phyloP scores from a whole-genome alignment of 768 basidiomycete genomes.

The Multifurca ochricompacta region DNA sequence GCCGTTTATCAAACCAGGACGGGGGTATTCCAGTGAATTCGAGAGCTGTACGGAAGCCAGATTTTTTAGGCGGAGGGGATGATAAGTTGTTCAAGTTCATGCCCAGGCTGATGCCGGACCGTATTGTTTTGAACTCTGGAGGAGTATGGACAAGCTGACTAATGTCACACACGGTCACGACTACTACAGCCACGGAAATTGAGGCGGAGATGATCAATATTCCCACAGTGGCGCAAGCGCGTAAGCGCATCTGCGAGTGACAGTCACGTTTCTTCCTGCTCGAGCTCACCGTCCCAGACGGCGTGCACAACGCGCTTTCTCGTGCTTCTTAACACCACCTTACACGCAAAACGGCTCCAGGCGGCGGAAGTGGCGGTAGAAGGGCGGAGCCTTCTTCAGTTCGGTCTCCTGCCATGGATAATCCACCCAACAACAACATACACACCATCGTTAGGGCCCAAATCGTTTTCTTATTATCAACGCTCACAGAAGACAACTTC shows the following conservation, averaged over 20 bases:
- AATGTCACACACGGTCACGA: no score
- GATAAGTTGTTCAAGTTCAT: constrained; percentile 1
- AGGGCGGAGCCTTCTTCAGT: constrained; percentile 31
- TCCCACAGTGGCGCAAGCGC: constrained; percentile 7
- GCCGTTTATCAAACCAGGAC: constrained; percentile 78
- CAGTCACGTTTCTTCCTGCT: constrained; percentile 11
- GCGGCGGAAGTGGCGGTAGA: constrained; percentile 31
- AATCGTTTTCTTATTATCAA: constrained; percentile 95
- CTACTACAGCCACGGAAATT: constrained; percentile 4
- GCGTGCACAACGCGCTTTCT: constrained; percentile 20
- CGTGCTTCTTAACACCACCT: constrained; percentile 11
- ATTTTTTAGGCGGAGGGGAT: constrained; percentile 26
- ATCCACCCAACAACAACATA: constrained; percentile 75
- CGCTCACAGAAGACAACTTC: constrained; percentile 95
- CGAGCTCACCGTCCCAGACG: constrained; percentile 22
- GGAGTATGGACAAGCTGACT: no score
- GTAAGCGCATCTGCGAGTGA: constrained; percentile 4
- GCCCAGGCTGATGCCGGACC: no score
- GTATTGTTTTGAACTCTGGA: no score
- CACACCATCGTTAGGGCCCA: constrained; percentile 94
- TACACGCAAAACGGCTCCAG: constrained; percentile 31
- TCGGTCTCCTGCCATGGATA: constrained; percentile 77
- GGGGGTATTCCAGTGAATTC: constrained; percentile 57
- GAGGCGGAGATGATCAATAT: constrained; percentile 7
- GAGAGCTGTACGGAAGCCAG: constrained; percentile 56